These are phyloP conservation scores for Afroboletus lepidellus DNA, from an alignment of 1,284 basidiomycete species.

Conservation along the genomic window DNA sequence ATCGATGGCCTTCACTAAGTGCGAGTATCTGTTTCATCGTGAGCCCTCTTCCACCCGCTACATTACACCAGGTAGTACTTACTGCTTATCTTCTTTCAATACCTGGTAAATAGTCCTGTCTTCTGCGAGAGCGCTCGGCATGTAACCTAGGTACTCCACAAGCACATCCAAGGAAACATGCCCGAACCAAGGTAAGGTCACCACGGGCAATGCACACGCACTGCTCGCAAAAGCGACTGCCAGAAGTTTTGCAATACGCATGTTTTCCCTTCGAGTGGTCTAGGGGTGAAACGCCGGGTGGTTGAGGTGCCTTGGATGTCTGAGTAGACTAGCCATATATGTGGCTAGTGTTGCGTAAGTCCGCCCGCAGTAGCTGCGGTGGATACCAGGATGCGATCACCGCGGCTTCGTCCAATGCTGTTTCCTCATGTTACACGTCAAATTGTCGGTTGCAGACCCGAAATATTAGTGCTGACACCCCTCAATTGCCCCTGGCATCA, in stretches of 20 bases:
- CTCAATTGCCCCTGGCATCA: not conserved
- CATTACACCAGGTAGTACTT: not conserved
- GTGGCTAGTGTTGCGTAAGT: not conserved
- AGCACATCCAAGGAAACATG: slow-evolving; percentile 20
- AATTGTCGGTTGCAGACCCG: not conserved
- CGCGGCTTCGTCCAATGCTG: not conserved
- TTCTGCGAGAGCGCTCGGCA: slow-evolving; percentile 5
- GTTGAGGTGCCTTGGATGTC: not conserved
- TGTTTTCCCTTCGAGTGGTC: slow-evolving; percentile 3
- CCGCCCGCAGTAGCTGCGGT: slow-evolving; percentile 21
- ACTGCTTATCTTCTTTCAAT: slow-evolving; percentile 39
- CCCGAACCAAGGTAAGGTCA: slow-evolving; percentile 26
- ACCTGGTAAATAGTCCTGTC: slow-evolving; percentile 44
- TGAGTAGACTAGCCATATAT: not conserved
- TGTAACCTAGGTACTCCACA: slow-evolving; percentile 6
- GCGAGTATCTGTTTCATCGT: slow-evolving; percentile 35
- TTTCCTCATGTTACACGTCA: slow-evolving; percentile 1
- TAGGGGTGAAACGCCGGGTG: not conserved
- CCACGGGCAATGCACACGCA: slow-evolving; percentile 18
- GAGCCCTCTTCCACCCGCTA: not conserved
- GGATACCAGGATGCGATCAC: not conserved
- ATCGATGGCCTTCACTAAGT: slow-evolving; percentile 44
- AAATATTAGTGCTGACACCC: not conserved
- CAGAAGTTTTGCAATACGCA: slow-evolving; percentile 18
- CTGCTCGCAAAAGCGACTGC: slow-evolving; percentile 14